These are phyloP conservation scores for Rhodocollybia butyracea DNA, from an alignment of 768 basidiomycete genomes.

Conservation along the genomic window DNA sequence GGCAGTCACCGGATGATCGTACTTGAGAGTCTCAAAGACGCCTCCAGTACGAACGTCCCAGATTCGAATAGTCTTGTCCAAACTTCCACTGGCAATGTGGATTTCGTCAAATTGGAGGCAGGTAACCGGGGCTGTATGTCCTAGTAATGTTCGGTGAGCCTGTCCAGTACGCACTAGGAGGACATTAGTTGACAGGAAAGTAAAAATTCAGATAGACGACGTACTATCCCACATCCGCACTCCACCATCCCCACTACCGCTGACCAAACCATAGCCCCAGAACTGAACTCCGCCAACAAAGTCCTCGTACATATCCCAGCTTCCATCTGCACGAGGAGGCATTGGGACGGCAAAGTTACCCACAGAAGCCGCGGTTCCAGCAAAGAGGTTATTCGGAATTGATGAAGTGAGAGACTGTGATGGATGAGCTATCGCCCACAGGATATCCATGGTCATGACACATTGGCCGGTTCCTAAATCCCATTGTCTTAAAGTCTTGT, in stretches of 20 bases:
- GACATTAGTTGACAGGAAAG: slow-evolving; percentile 1
- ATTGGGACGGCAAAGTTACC: slow-evolving; percentile 79
- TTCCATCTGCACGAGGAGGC: slow-evolving; percentile 86
- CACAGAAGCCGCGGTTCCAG: slow-evolving; percentile 50
- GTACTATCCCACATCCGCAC: slow-evolving; percentile 99
- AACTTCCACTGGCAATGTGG: slow-evolving; percentile 87
- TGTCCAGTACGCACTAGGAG: slow-evolving; percentile 92
- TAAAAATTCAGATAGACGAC: slow-evolving; percentile 28
- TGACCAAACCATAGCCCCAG: slow-evolving; percentile 97
- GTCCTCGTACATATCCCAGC: slow-evolving; percentile 94
- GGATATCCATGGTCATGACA: slow-evolving; percentile 98
- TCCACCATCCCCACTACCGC: slow-evolving; percentile 95
- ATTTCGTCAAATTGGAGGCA: slow-evolving; percentile 96
- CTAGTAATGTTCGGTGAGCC: slow-evolving; percentile 87
- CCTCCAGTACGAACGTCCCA: slow-evolving; percentile 95
- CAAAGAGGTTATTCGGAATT: slow-evolving; percentile 43
- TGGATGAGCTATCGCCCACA: slow-evolving; percentile 98
- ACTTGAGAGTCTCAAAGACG: slow-evolving; percentile 84
- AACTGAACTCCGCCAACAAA: slow-evolving; percentile 98
- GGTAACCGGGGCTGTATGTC: slow-evolving; percentile 91
- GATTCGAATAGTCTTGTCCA: slow-evolving; percentile 91
- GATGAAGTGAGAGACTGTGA: slow-evolving; percentile 34
- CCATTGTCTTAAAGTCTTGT: slow-evolving; percentile 99
- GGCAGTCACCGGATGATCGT: slow-evolving; percentile 86
- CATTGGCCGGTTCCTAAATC: slow-evolving; percentile 97